Conservation (phyloP, 2,329 filamentous ascomycete species). For the Claviceps sorghi region DNA sequence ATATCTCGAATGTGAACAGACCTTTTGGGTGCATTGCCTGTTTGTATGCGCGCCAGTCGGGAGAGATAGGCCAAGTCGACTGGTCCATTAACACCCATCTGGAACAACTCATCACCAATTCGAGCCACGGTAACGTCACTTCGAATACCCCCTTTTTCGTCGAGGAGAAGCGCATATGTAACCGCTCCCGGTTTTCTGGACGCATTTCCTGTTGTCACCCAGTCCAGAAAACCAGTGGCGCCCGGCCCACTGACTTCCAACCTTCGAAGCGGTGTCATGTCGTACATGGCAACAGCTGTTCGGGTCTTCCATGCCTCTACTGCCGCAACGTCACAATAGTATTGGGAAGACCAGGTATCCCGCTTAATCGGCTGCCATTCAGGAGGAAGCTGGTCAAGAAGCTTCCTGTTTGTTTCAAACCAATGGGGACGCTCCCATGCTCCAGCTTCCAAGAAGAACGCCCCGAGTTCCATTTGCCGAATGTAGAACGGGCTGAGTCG, state of each 20-base stretch:
- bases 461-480: conserved; percentile 39
- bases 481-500: conserved; percentile 43
- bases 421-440: conserved; percentile 51
- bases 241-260: conserved; percentile 45
- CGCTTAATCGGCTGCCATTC: conserved; percentile 40
- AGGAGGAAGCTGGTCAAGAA: conserved; percentile 35
- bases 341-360: conserved; percentile 42
- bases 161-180: conserved; percentile 42
- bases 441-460: conserved; percentile 43
- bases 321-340: conserved; percentile 43
- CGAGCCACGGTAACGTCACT: conserved; percentile 44
- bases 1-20: conserved; percentile 42
- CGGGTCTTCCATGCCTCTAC: conserved; percentile 52
- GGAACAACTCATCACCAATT: conserved; percentile 33
- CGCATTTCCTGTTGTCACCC: conserved; percentile 36
- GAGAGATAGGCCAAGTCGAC: conserved; percentile 39
- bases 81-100: conserved; percentile 41
- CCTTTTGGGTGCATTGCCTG: conserved; percentile 21
- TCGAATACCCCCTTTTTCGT: conserved; percentile 35
- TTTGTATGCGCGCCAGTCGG: conserved; percentile 36
- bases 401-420: conserved; percentile 40
- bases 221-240: conserved; percentile 37
- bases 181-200: conserved; percentile 32
- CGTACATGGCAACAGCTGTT: conserved; percentile 46
- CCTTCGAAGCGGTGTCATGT: conserved; percentile 45